phyloP scores from a whole-genome alignment of 805 yeast species.

The Cyberlindnera galapagoensis region DNA sequence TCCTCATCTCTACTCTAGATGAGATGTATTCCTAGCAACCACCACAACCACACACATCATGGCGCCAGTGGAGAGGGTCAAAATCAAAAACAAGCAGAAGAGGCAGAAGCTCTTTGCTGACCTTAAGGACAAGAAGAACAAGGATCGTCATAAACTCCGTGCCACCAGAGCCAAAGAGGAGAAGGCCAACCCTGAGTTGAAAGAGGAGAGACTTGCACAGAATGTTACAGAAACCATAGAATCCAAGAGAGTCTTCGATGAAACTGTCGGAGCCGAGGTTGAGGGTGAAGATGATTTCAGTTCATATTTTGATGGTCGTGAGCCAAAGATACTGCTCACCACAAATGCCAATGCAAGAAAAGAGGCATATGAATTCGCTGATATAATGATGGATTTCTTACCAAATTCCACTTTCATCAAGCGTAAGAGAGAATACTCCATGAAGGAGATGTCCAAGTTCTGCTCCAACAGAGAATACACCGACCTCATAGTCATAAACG shows the following conservation, averaged over 20 bases:
- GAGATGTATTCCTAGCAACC: too few species aligned
- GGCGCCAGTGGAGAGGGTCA: constrained; percentile 24
- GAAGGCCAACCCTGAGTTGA: constrained; percentile 72
- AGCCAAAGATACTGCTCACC: constrained; percentile 83
- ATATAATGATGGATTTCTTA: constrained; percentile 71
- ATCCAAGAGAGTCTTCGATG: constrained; percentile 24
- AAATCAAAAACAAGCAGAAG: constrained; percentile 68
- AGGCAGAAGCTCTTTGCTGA: constrained; percentile 75
- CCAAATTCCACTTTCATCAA: constrained; percentile 86
- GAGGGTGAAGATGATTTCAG: constrained; percentile 26
- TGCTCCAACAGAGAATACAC: constrained; percentile 83
- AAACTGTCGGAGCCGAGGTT: constrained; percentile 21
- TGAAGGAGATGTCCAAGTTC: constrained; percentile 81
- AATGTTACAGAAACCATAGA: constrained; percentile 25
- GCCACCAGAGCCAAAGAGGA: constrained; percentile 86
- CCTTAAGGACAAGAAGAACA: constrained; percentile 67
- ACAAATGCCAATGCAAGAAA: constrained; percentile 84
- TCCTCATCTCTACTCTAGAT: too few species aligned
- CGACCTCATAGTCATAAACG: constrained; percentile 83
- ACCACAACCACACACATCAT: too few species aligned
- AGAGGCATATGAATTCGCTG: constrained; percentile 86
- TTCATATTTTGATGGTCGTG: constrained; percentile 24
- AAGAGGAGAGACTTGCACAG: constrained; percentile 60
- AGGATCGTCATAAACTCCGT: constrained; percentile 70
- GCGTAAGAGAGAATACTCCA: constrained; percentile 74